Base-by-base conservation (phyloP, 257 asterid species). In the Nicotiana benthamiana region DNA sequence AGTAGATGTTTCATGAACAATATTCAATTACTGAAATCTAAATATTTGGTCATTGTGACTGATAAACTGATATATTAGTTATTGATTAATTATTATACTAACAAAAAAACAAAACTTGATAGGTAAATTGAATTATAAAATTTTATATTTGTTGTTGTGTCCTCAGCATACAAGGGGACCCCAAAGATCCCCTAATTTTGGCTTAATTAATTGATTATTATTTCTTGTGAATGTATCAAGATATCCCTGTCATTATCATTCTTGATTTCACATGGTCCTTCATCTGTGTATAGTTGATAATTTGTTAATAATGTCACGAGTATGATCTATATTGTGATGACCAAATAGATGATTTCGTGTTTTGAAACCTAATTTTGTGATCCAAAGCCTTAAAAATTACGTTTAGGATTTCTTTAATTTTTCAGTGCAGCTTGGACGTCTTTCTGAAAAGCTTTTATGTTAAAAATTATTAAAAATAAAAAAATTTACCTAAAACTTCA, bases 211-310 rank as follows among this genome's bases (percentile, higher is more conserved):
- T 34, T 57, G 5, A 78, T 78, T 78, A 40, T 36, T 34, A 40
- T 36, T 60, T n/a, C 60, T 60, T 60, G 7, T 60, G 74, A 78
- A 78, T 78, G 27, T 15, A 22, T 64, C 30, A 57, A 56, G 30
- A 28, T 70, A 51, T 79, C 32, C 57, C 11, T 48, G 75, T 83
- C 80, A 43, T 46, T 78, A 3, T 82, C 85, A 8, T 32, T 40
- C 26, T 68, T 67, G 75, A 77, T 78, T 30, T 46, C 59, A 12
- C 52, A 43, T 18, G 53, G 15, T 54, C 12, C 16, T 82, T 63
- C 16, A 32, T 77, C 22, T 27, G 34, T 70, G 34, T 13, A 43
- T 32, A 77, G 11, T 77, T 18, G 67, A 32, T 6, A 56, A 56
- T 53, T 9, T 60, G 63, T 32, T 28, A 18, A 56, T 36, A 51